phyloP scores from a whole-genome alignment of 2,329 filamentous ascomycete genomes.

The Exophiala spinifera region DNA sequence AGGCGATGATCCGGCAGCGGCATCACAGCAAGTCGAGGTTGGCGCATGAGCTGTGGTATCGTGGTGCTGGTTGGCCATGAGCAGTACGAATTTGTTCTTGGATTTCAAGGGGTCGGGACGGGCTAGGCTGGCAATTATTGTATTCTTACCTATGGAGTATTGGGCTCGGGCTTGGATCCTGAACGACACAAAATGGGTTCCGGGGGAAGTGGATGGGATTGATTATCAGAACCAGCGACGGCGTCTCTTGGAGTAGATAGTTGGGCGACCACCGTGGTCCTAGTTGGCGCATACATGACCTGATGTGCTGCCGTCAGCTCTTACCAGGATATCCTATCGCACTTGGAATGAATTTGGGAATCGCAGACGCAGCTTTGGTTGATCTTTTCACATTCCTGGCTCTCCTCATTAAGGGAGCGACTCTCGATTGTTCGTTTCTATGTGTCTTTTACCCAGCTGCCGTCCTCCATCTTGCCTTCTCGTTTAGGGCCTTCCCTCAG shows the following conservation, averaged over 20 bases:
- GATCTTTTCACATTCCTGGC: no score
- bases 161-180: background rate
- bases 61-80: background rate
- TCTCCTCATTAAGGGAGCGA: no score
- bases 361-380: background rate
- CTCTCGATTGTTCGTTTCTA: conserved; percentile 29
- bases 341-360: background rate
- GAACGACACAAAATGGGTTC: background rate
- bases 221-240: background rate
- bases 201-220: background rate
- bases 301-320: no score
- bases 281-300: background rate
- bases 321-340: background rate
- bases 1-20: conserved; percentile 21
- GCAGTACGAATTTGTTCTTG: background rate
- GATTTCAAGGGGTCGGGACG: background rate
- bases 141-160: no score
- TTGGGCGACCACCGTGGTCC: background rate
- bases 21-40: conserved; percentile 14
- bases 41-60: background rate
- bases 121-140: background rate
- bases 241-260: background rate
- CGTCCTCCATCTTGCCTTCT: conserved; percentile 58
- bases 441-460: conserved; percentile 57
- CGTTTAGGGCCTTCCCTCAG: conserved; percentile 52